phyloP scores from a whole-genome alignment of 192 early-diverging fungal genomes.

The Rhizoclosmatium sp. region DNA sequence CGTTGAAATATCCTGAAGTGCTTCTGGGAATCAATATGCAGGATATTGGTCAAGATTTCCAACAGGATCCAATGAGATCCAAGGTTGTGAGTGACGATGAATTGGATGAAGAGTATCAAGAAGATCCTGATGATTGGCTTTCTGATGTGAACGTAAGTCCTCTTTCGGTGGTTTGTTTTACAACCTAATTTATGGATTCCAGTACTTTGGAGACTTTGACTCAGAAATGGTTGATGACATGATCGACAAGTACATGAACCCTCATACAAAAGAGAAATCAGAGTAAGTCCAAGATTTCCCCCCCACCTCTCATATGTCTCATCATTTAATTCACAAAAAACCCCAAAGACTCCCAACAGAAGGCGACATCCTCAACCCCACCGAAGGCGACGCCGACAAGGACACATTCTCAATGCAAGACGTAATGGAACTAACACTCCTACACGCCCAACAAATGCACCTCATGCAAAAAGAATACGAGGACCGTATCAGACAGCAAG shows the following conservation, averaged over 20 bases:
- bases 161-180: neutral
- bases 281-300: neutral
- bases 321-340: neutral
- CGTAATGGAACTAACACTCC: conserved; percentile 66
- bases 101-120: conserved; percentile 32
- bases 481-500: conserved; percentile 39
- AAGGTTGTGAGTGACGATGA: conserved; percentile 26
- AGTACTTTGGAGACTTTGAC: conserved; percentile 46
- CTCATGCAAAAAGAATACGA: conserved; percentile 61
- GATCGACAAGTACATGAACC: conserved; percentile 46
- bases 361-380: conserved; percentile 1
- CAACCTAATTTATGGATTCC: neutral
- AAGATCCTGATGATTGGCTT: conserved; percentile 1
- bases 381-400: conserved; percentile 34
- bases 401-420: conserved; percentile 60
- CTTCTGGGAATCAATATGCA: conserved; percentile 8
- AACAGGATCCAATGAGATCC: neutral
- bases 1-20: conserved; percentile 6
- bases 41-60: neutral
- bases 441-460: conserved; percentile 69
- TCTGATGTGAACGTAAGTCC: neutral
- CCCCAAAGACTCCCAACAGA: neutral
- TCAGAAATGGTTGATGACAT: conserved; percentile 41
- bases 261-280: conserved; percentile 8
- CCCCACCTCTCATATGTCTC: neutral